phyloP scores from a whole-genome alignment of 805 yeast species.

The Candida ponderosae region DNA sequence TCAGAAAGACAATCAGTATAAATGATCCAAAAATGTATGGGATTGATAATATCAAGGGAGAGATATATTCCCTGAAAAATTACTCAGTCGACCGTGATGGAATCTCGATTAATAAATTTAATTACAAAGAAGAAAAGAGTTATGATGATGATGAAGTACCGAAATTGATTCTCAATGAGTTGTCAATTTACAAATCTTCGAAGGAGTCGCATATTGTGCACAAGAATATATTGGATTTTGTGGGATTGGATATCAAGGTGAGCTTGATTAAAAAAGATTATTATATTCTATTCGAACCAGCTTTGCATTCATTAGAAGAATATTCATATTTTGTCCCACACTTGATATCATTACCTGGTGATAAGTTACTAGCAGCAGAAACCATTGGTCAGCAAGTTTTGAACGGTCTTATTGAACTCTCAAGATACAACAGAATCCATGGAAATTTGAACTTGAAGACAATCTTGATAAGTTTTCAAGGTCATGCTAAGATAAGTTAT shows the following conservation, averaged over 20 bases:
- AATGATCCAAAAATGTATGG: background rate
- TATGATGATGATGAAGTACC: too few relatives aligned
- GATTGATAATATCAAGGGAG: background rate
- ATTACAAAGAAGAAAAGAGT: too few relatives aligned
- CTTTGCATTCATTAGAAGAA: slow-evolving; percentile 2
- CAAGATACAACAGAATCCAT: slow-evolving; percentile 2
- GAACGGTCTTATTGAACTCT: background rate
- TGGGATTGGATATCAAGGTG: background rate
- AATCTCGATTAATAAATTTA: too few relatives aligned
- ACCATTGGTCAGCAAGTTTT: background rate
- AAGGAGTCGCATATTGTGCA: too few relatives aligned
- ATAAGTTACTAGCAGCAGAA: background rate
- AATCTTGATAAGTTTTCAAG: slow-evolving; percentile 4
- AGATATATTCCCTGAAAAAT: background rate
- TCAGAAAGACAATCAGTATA: background rate
- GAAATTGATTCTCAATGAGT: too few relatives aligned
- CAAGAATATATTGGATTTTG: too few relatives aligned
- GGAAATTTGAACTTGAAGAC: slow-evolving; percentile 7
- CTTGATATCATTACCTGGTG: too few relatives aligned
- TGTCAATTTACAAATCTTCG: too few relatives aligned
- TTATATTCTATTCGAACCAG: slow-evolving; percentile 3
- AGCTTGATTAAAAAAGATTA: slow-evolving; percentile 3
- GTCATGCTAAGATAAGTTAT: slow-evolving; percentile 5
- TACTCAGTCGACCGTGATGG: too few relatives aligned
- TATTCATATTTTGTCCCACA: background rate